phyloP scores from a whole-genome alignment of 441 rosid genomes.

The Hura crepitans region DNA sequence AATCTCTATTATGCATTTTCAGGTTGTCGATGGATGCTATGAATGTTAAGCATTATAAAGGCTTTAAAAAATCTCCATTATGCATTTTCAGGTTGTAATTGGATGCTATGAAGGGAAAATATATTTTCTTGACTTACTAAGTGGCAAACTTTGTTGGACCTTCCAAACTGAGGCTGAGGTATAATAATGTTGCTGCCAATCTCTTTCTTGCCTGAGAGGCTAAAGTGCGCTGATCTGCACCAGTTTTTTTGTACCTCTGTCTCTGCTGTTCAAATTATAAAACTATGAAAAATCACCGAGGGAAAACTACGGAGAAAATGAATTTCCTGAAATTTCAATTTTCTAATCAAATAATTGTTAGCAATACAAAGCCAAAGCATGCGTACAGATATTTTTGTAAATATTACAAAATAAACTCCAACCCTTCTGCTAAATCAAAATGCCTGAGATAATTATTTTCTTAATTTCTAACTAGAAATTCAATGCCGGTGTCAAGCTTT shows the following conservation, averaged over 20 bases:
- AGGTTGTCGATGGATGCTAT: constrained; percentile 95
- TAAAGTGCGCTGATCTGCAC: not conserved
- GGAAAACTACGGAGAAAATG: no score
- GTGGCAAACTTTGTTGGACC: constrained; percentile 68
- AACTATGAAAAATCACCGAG: not conserved
- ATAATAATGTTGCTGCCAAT: constrained; percentile 19
- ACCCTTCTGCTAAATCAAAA: not conserved
- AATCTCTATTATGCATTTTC: constrained; percentile 20
- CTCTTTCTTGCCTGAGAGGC: constrained; percentile 10
- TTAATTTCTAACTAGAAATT: not conserved
- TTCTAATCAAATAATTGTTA: not conserved
- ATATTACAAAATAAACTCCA: not conserved
- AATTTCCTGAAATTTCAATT: constrained; percentile 1
- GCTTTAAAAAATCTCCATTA: constrained; percentile 16
- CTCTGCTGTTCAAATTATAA: not conserved
- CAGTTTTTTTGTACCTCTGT: not conserved
- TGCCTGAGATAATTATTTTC: no score
- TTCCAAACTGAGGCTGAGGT: constrained; percentile 90
- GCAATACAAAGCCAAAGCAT: no score
- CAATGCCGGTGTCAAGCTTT: not conserved
- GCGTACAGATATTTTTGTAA: not conserved
- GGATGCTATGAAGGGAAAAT: constrained; percentile 86
- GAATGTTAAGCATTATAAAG: constrained; percentile 18
- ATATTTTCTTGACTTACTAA: constrained; percentile 68
- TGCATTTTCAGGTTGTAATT: constrained; percentile 69